Evolutionary conservation across 2,329 filamentous ascomycete genomes (phyloP).

Genomic region (Claviceps fusiformis): DNA sequence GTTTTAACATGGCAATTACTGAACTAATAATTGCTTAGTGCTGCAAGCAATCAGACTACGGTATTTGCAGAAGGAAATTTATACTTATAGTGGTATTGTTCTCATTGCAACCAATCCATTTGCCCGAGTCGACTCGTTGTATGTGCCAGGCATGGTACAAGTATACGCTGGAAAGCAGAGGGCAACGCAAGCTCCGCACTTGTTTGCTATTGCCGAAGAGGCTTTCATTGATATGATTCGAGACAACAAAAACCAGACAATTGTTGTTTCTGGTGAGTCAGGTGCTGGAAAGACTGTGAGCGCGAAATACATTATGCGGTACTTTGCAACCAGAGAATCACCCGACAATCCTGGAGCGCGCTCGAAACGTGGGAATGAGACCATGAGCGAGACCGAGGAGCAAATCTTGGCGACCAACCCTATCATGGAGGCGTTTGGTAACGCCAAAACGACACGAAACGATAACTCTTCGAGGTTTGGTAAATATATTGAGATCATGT

Average conservation of each 20-base stretch:
- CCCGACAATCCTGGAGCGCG: slow-evolving; percentile 74
- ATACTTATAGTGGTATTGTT: slow-evolving; percentile 98
- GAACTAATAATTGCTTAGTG: slow-evolving; percentile 38
- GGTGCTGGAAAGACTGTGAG: slow-evolving; percentile 98
- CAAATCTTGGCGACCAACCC: slow-evolving; percentile 97
- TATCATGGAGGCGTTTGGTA: slow-evolving; percentile 99
- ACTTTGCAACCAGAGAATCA: slow-evolving; percentile 94
- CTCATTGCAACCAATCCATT: slow-evolving; percentile 98
- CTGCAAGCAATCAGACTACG: slow-evolving; percentile 94
- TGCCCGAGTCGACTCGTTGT: slow-evolving; percentile 90
- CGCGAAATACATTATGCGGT: slow-evolving; percentile 99
- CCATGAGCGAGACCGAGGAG: slow-evolving; percentile 97
- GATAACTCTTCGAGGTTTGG: slow-evolving; percentile 98
- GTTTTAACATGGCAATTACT: not conserved
- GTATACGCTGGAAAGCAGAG: slow-evolving; percentile 95
- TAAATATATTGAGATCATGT: slow-evolving; percentile 99
- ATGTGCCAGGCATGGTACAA: slow-evolving; percentile 99
- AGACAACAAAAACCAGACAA: slow-evolving; percentile 90
- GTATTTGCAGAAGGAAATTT: slow-evolving; percentile 97
- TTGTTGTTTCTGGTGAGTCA: slow-evolving; percentile 98
- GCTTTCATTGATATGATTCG: slow-evolving; percentile 99
- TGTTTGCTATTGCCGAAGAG: slow-evolving; percentile 98
- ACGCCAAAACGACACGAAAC: slow-evolving; percentile 98
- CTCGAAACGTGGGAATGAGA: slow-evolving; percentile 57
- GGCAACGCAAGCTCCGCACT: slow-evolving; percentile 89